Evolutionary conservation across 192 early-diverging fungal genomes (phyloP), one percentile per base, ranked within the genome.

Genomic region (Dispira parvispora): DNA sequence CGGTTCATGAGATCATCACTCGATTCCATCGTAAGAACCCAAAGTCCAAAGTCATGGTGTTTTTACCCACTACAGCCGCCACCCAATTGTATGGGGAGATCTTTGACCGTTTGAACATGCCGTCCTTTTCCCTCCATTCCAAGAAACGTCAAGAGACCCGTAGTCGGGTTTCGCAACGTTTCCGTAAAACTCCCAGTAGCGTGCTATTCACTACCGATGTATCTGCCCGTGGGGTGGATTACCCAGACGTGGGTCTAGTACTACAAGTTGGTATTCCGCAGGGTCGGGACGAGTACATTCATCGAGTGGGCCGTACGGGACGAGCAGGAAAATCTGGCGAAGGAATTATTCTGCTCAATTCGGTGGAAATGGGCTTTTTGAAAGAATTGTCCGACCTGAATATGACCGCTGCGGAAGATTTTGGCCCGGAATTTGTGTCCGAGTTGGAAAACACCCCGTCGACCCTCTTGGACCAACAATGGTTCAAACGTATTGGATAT

Each of bases 191-290:
- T 52, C 66, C 69, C 14, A 64, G 67, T 11, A 69, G 77, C 45
- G 82, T 97, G 44, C 75, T 99, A 62, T 82, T 97, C 64, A 96
- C 96, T 1, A 88, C 91, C 0, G 96, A 96, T 69, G 92, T 99
- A 2, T 92, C 92, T 62, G 94, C 96, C 46, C 88, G 96, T 63
- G 96, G 96, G 47, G 90, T 99, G 27, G 96, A 99, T 71, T 97
- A 96, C 63, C 94, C 94, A 14, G 84, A 85, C 68, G 94, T 99
- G 8, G 83, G 82, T 0, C 76, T 94, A 53, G 93, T 99, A 21
- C 64, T 99, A 45, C 92, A 96, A 71, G 68, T 92, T 43, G 95
- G 93, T 62, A 74, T 90, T 0, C 89, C 96, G 25, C 78, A 84
- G 9, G 76, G 82, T 42, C 67, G 79, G 38, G 91, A 94, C 65